Conservation (phyloP, 176 grass and related monocot species). For the Avena insularis region DNA sequence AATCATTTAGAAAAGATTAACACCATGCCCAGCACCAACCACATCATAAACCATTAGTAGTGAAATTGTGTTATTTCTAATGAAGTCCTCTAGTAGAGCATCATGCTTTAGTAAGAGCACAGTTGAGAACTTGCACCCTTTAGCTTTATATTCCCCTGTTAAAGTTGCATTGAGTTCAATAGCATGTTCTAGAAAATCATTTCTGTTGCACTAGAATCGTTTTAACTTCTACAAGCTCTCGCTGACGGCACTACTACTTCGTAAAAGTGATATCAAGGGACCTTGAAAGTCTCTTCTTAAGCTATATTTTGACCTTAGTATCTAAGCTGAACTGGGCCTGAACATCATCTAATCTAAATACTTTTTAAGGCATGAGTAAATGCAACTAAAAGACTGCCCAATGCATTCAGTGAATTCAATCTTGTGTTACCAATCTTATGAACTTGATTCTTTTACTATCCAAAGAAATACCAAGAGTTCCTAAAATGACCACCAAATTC, state of each 20-base stretch:
- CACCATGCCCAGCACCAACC: not conserved
- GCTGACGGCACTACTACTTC: not conserved
- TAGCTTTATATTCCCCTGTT: not conserved
- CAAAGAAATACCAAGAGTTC: not conserved
- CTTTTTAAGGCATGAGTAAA: not conserved
- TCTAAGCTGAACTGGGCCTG: not conserved
- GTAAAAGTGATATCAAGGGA: not conserved
- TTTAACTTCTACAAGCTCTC: not conserved
- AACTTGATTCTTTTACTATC: not conserved
- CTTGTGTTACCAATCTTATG: not conserved
- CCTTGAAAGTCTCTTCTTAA: not conserved
- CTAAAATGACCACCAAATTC: not conserved
- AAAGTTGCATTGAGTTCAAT: no score
- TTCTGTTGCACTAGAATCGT: no score
- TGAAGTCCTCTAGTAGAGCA: not conserved
- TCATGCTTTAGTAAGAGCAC: constrained; percentile 4
- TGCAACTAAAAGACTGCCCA: not conserved
- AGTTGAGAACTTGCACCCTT: not conserved
- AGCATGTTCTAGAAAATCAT: no score
- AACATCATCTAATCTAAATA: not conserved
- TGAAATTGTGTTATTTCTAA: not conserved
- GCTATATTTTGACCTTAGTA: not conserved
- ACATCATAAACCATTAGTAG: not conserved
- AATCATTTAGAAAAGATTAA: not conserved
- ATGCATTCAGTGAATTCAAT: not conserved